Percentiles rank a stretch among this genome's conserved stretches.
These are phyloP conservation scores for Kokia cookei DNA, from an alignment of 441 rosid species.

Conservation along the genomic window DNA sequence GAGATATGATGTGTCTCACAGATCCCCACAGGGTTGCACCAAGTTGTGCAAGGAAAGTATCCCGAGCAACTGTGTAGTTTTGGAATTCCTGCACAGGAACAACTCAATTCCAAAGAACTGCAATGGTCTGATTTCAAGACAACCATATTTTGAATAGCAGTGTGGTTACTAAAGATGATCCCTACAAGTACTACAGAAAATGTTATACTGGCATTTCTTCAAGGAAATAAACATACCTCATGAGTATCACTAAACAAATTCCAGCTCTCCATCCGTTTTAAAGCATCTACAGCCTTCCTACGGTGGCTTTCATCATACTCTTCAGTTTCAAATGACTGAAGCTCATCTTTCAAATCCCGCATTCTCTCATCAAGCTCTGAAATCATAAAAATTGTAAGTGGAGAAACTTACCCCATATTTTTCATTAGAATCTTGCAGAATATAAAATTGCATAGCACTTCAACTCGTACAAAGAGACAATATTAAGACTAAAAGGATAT, in stretches of 20 bases:
- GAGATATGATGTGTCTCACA: constrained; percentile 88
- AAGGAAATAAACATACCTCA: constrained; percentile 51
- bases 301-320: constrained; percentile 78
- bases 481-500: background rate
- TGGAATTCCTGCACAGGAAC: constrained; percentile 64
- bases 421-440: constrained; percentile 1
- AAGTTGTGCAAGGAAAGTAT: constrained; percentile 92
- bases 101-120: constrained; percentile 1
- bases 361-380: constrained; percentile 98
- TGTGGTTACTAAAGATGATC: background rate
- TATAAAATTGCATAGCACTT: background rate
- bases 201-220: background rate
- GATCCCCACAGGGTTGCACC: constrained; percentile 97
- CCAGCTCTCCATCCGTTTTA: constrained; percentile 93
- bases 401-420: constrained; percentile 1
- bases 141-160: background rate
- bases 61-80: constrained; percentile 96
- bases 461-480: background rate
- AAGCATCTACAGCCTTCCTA: constrained; percentile 78
- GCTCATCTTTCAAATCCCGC: constrained; percentile 90
- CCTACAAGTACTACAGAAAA: background rate
- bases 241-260: constrained; percentile 80
- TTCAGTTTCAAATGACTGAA: constrained; percentile 89
- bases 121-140: constrained; percentile 6
- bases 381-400: constrained; percentile 15